Conservation (phyloP, 306 rosid genomes). For the Ochetophila trinervis region DNA sequence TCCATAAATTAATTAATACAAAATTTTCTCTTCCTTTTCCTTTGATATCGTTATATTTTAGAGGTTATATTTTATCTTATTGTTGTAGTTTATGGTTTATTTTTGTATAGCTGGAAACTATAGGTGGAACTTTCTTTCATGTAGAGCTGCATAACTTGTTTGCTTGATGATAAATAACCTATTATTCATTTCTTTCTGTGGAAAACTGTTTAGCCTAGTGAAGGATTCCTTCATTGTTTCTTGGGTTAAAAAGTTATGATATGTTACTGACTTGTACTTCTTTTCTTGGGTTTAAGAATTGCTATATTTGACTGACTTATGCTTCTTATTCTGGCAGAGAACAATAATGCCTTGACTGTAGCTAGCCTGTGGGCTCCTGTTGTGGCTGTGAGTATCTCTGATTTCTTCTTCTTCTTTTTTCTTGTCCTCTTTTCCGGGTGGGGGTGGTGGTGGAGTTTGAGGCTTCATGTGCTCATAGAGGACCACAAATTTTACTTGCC, state of each 20-base stretch:
- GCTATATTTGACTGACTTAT: constrained; percentile 24
- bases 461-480: neutral
- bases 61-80: too few species aligned
- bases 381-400: constrained; percentile 78
- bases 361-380: constrained; percentile 95
- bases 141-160: too few species aligned
- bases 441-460: constrained; percentile 6
- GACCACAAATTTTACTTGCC: constrained; percentile 5
- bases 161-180: too few species aligned
- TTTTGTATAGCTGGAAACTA: too few species aligned
- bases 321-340: constrained; percentile 53
- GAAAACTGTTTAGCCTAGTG: neutral
- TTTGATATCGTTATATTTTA: too few species aligned
- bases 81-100: too few species aligned
- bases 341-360: constrained; percentile 66
- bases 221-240: neutral
- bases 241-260: neutral
- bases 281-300: neutral
- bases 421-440: constrained; percentile 12
- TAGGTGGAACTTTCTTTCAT: too few species aligned
- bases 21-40: too few species aligned
- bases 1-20: too few species aligned
- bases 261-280: constrained; percentile 21
- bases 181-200: neutral
- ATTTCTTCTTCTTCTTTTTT: constrained; percentile 27